These are phyloP conservation scores for Pseudozyma thailandica DNA, from an alignment of 1,284 basidiomycete species.

Conservation along the genomic window DNA sequence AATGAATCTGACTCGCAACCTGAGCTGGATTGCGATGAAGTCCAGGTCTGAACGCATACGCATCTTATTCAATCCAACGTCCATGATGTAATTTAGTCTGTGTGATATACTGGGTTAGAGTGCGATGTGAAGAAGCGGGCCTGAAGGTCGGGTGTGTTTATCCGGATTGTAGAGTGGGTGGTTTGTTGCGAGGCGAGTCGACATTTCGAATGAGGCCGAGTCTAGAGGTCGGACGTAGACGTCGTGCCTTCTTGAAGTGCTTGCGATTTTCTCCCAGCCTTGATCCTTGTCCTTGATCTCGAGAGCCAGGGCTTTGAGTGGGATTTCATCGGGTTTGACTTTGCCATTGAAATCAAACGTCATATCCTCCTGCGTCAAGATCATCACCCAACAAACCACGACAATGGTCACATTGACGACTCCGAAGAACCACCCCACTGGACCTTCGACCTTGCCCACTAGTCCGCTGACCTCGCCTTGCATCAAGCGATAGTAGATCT, in stretches of 20 bases:
- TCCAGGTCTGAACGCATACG: slow-evolving; percentile 41
- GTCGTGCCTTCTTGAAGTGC: slow-evolving; percentile 2
- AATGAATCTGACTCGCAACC: slow-evolving; percentile 50
- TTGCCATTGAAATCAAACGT: slow-evolving; percentile 6
- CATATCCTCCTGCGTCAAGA: slow-evolving; percentile 16
- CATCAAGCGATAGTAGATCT: neutral
- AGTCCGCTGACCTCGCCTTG: neutral
- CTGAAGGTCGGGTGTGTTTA: neutral
- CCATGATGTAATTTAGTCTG: neutral
- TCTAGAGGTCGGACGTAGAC: neutral
- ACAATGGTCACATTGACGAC: slow-evolving; percentile 14
- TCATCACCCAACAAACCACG: slow-evolving; percentile 21
- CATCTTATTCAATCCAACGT: neutral
- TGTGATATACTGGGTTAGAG: slow-evolving; percentile 7
- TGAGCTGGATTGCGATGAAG: slow-evolving; percentile 54
- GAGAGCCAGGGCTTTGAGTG: neutral
- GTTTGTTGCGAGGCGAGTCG: slow-evolving; percentile 10
- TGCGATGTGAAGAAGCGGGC: slow-evolving; percentile 15
- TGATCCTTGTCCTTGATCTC: neutral
- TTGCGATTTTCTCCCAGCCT: neutral
- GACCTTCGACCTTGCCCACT: neutral
- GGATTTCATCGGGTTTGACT: slow-evolving; percentile 1
- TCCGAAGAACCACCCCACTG: slow-evolving; percentile 16
- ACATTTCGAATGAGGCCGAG: slow-evolving; percentile 4
- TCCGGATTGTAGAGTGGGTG: slow-evolving; percentile 17